Base-by-base conservation (phyloP, 345 rosid species). In the Sonneratia caseolaris region DNA sequence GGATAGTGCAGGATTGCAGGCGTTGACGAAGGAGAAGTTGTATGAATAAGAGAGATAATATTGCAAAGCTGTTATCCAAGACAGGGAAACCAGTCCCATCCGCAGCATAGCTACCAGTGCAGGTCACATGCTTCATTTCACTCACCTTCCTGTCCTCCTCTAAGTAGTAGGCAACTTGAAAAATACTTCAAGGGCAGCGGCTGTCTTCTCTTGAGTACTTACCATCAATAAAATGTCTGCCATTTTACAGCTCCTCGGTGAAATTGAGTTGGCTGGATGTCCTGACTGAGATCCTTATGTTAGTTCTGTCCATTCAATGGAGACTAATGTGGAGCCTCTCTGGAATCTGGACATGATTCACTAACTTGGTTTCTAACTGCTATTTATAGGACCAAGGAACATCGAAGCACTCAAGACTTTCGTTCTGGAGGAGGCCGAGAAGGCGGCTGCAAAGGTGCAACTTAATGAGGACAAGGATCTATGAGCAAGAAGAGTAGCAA, bases 351-450 rank as follows among this genome's bases (percentile, higher is more conserved):
- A 18, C 5, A n/a, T 53, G 22, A 53, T 24, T 53, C 22, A 22
- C 22, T 53, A 53, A 53, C 22, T 19, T 53, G 19, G 59, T 53
- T 53, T 53, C 59, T 19, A 19, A 19, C 59, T 53, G 59, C n/a
- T 53, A 19, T 53, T 71, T 45, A 38, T 72, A 75, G 72, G 78
- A 37, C 83, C 80, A 69, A 83, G 93, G 74, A 83, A 87, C 59
- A 84, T 88, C 42, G 93, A 86, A 75, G 90, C 89, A 27, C 88
- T 92, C 3, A 88, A 79, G 81, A 49, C 84, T 10, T 90, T 92
- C 74, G 89, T 75, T 53, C 71, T 90, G 77, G 94, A 86, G 78
- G 97, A 92, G 82, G 89, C 93, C 11, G 96, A 87, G 68, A 92
- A 92, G 78, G 97, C 92, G 21, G 92, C 91, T 61, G 81, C 83